Evolutionary conservation across 2,329 filamentous ascomycete genomes (phyloP).

Genomic region (Calonectria honghensis): DNA sequence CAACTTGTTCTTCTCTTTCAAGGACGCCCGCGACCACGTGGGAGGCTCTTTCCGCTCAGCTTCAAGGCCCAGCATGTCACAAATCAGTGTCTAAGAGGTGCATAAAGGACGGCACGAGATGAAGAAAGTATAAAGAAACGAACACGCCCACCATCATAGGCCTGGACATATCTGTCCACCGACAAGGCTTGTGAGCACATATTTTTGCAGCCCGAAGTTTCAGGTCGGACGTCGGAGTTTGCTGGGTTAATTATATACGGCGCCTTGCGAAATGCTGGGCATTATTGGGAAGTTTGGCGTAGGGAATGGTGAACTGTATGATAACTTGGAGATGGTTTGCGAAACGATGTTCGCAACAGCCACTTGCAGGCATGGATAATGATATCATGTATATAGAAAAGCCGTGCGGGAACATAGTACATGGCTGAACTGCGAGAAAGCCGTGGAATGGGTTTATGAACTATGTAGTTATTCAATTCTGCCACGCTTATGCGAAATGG

Average conservation of each 20-base stretch:
- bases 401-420: constrained; percentile 12
- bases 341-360: constrained; percentile 38
- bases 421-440: constrained; percentile 27
- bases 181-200: constrained; percentile 15
- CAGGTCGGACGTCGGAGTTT: constrained; percentile 24
- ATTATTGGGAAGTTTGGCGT: constrained; percentile 32
- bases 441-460: constrained; percentile 35
- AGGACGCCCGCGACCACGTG: constrained; percentile 68
- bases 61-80: constrained; percentile 72
- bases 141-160: not conserved
- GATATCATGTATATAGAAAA: constrained; percentile 47
- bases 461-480: constrained; percentile 42
- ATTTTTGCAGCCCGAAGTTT: constrained; percentile 14
- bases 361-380: constrained; percentile 45
- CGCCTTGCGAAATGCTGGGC: constrained; percentile 31
- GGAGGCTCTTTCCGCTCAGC: constrained; percentile 65
- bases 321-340: constrained; percentile 36
- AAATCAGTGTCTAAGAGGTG: constrained; percentile 68
- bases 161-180: not conserved
- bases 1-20: constrained; percentile 73
- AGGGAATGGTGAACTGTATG: constrained; percentile 37
- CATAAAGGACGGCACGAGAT: not conserved
- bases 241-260: constrained; percentile 22
- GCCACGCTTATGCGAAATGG: constrained; percentile 25
- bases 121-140: constrained; percentile 12